Evolutionary conservation across 768 basidiomycete genomes (phyloP), one percentile per base, ranked within the genome.

Genomic region (Panus rudis): DNA sequence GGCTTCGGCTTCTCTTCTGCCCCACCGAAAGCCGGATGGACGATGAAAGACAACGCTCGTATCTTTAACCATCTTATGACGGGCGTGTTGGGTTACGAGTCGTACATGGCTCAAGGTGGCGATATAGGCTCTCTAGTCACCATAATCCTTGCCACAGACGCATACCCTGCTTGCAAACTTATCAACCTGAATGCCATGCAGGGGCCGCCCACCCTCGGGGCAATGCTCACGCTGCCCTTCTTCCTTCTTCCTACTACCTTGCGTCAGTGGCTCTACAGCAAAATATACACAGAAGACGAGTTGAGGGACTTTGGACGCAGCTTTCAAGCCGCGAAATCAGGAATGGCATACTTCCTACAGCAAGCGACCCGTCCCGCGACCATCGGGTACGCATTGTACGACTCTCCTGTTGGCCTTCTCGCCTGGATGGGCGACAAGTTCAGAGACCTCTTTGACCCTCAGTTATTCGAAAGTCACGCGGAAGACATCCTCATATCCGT

Each of bases 61-160:
- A 45, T 58, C 37, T 58, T 50, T 41, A 54, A 61, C 37, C 53
- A 46, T 4, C 52, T 61, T 31, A 56, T 61, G 57, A 52, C 45
- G 14, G 50, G 55, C 17, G 52, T 59, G 4, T 45, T 61, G 1
- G 53, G 52, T 11, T 61, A 59, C 39, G 37, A 44, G 23, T 32
- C 41, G 22, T 61, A 55, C 24, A 51, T 49, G 24, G 43, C 51
- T 11, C 46, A 56, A 27, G 56, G 51, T 1, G 52, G 52, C 12
- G 60, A 61, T 38, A 55, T 52, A 52, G 59, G 53, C 23, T 19
- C 45, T 24, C 22, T 37, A 6, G 20, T 40, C 30, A 20, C 14
- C 21, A 2, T 14, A 20, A 23, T 5, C 21, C 41, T 38, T 26
- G 38, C 34, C 19, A 22, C 25, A 19, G 39, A 27, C 31, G 23